Percentiles rank a stretch among this genome's conserved stretches.
Evolutionary conservation across 768 basidiomycete species (phyloP).

Genomic region (Suillus spraguei): DNA sequence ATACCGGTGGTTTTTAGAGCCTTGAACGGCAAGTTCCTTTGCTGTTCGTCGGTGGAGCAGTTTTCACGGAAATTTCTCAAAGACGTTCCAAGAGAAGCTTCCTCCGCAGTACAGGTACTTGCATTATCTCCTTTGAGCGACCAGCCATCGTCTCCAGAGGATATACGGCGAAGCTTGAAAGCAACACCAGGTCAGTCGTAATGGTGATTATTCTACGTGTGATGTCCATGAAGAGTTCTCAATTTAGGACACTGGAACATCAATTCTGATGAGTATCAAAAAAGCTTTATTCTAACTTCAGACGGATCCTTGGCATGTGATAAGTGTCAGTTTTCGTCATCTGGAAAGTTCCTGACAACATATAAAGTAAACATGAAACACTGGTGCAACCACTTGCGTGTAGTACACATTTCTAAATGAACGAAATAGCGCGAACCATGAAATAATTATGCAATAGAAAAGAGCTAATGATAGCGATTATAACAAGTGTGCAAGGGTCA

Average conservation of each 20-base stretch:
- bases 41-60: neutral
- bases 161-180: neutral
- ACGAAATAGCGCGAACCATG: no score
- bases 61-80: neutral
- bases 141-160: neutral
- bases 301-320: no score
- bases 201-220: neutral
- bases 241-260: neutral
- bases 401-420: no score
- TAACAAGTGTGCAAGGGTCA: no score
- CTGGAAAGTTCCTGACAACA: neutral
- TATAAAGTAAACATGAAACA: neutral
- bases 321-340: no score
- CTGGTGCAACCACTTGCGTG: neutral
- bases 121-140: neutral
- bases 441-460: no score
- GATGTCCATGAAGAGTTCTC: neutral
- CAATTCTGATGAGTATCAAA: no score
- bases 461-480: no score
- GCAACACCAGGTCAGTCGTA: neutral
- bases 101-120: neutral
- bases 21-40: neutral
- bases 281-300: no score
- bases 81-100: no score
- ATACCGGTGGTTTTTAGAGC: neutral